phyloP scores from a whole-genome alignment of 768 basidiomycete species.

The Phallus indusiatus region DNA sequence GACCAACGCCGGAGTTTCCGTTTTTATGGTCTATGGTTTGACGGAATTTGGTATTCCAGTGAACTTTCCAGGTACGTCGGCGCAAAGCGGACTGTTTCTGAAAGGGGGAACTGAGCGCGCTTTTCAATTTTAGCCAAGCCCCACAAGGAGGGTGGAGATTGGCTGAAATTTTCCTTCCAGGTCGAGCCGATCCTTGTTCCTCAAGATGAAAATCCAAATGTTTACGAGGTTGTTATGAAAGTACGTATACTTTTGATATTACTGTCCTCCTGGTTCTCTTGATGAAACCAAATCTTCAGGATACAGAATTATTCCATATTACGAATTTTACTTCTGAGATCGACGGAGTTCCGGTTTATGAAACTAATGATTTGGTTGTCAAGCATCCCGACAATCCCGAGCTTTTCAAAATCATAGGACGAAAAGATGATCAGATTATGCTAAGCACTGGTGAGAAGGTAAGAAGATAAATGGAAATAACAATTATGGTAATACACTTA shows the following conservation, averaged over 20 bases:
- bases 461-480: neutral
- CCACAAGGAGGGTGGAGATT: neutral
- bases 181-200: neutral
- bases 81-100: neutral
- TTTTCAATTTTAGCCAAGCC: neutral
- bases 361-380: slow-evolving; percentile 31
- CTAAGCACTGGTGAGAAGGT: slow-evolving; percentile 24
- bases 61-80: neutral
- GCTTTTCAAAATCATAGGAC: slow-evolving; percentile 15
- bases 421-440: slow-evolving; percentile 24
- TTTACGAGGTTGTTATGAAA: neutral
- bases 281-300: neutral
- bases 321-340: slow-evolving; percentile 23
- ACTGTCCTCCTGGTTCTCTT: neutral
- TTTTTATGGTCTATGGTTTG: neutral
- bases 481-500: neutral
- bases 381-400: slow-evolving; percentile 30
- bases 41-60: neutral
- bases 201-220: neutral
- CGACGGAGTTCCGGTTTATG: slow-evolving; percentile 25
- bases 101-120: neutral
- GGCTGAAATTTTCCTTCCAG: neutral
- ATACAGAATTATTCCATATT: neutral
- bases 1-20: neutral
- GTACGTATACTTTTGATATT: neutral